A percentile compares a stretch with the other conserved stretches of the same genome.
Evolutionary conservation across 2,329 filamentous ascomycete genomes (phyloP).

Genomic region (Colletotrichum chlorophyti): DNA sequence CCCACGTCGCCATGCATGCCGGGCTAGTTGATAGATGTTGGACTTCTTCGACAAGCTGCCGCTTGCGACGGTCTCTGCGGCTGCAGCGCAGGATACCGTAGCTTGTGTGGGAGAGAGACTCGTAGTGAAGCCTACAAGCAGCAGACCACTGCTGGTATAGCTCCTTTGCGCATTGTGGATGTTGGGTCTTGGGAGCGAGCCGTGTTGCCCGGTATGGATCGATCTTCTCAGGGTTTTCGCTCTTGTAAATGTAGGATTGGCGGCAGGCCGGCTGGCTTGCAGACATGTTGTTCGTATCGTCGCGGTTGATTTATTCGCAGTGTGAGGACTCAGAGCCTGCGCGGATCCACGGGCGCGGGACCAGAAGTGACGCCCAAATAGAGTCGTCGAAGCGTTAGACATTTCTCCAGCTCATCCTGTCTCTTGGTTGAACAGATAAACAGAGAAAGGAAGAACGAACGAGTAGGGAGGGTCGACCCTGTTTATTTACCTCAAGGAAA

Average conservation of each 20-base stretch:
- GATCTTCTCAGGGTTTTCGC: constrained; percentile 13
- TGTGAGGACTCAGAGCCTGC: constrained; percentile 24
- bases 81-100: constrained; percentile 46
- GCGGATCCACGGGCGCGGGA: constrained; percentile 33
- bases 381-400: constrained; percentile 42
- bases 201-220: constrained; percentile 7
- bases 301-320: constrained; percentile 7
- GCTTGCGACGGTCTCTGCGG: constrained; percentile 43
- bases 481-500: constrained; percentile 11
- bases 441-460: neutral
- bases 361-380: constrained; percentile 43
- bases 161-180: constrained; percentile 52
- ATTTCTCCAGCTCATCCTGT: constrained; percentile 47
- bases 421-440: constrained; percentile 25
- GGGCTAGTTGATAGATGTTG: constrained; percentile 42
- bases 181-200: constrained; percentile 20
- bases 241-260: neutral
- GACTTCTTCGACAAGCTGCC: constrained; percentile 36
- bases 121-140: constrained; percentile 54
- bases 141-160: constrained; percentile 61
- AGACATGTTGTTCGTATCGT: constrained; percentile 2
- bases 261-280: constrained; percentile 5
- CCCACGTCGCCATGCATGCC: constrained; percentile 44
- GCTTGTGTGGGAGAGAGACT: constrained; percentile 46
- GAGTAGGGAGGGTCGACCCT: neutral